Evolutionary conservation across 768 basidiomycete species (phyloP).

Genomic region (Boletus rubropictus): DNA sequence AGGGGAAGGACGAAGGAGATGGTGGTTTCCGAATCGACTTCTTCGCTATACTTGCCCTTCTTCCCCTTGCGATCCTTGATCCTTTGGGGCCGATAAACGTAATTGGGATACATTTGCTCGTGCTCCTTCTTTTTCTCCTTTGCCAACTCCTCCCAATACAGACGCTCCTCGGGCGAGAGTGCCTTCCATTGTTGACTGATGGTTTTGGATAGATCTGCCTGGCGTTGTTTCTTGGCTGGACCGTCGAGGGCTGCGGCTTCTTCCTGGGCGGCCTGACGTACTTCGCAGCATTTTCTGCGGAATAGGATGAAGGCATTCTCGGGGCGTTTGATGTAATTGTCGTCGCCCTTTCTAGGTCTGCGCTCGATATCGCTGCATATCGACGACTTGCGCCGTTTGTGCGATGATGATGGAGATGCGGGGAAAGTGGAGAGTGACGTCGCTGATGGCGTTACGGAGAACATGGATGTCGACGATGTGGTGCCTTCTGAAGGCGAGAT

Average conservation of each 20-base stretch:
- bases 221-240: conserved; percentile 66
- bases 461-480: conserved; percentile 39
- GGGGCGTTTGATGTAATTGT: conserved; percentile 78
- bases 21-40: conserved; percentile 49
- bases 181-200: conserved; percentile 79
- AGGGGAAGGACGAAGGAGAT: conserved; percentile 42
- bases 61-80: conserved; percentile 43
- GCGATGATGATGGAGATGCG: conserved; percentile 31
- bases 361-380: conserved; percentile 46
- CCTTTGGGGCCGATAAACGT: conserved; percentile 74
- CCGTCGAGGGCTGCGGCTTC: conserved; percentile 34
- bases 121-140: conserved; percentile 80
- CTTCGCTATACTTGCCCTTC: conserved; percentile 34
- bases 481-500: conserved; percentile 27
- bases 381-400: conserved; percentile 50
- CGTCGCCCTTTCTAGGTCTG: conserved; percentile 58
- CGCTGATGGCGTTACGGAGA: conserved; percentile 35
- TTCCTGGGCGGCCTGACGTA: conserved; percentile 52
- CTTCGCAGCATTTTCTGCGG: conserved; percentile 72
- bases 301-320: conserved; percentile 85
- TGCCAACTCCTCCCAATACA: conserved; percentile 71
- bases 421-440: conserved; percentile 31
- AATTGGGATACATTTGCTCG: conserved; percentile 66
- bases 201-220: conserved; percentile 75
- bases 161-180: conserved; percentile 57